A percentile compares a stretch with the other conserved stretches of the same genome.
Conservation (phyloP, 345 rosid species). For the Lumnitzera littorea region DNA sequence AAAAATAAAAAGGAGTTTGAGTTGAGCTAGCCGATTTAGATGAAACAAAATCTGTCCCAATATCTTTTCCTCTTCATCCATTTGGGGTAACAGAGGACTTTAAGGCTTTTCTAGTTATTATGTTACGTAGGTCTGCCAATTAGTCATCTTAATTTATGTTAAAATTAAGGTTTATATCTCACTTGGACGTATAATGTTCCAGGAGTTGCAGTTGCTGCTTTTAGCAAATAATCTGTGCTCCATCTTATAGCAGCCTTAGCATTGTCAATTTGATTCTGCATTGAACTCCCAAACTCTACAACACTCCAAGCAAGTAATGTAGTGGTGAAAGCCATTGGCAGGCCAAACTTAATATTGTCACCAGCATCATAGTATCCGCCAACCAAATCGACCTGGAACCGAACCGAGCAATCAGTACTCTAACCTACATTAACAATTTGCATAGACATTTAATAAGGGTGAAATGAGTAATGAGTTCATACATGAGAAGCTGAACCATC, state of each 20-base stretch:
- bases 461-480: background rate
- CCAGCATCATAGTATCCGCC: slow-evolving; percentile 89
- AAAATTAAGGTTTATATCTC: slow-evolving; percentile 6
- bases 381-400: slow-evolving; percentile 49
- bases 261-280: slow-evolving; percentile 36
- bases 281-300: slow-evolving; percentile 56
- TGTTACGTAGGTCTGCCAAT: background rate
- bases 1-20: background rate
- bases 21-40: background rate
- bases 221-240: slow-evolving; percentile 61
- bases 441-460: background rate
- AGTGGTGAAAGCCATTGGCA: slow-evolving; percentile 75
- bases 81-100: too few relatives aligned
- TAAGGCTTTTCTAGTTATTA: background rate
- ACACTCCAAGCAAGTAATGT: slow-evolving; percentile 73
- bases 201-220: slow-evolving; percentile 54
- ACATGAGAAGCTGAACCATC: slow-evolving; percentile 58
- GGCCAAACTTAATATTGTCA: slow-evolving; percentile 70
- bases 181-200: slow-evolving; percentile 58
- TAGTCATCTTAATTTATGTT: background rate
- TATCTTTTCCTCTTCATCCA: background rate
- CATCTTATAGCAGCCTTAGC: slow-evolving; percentile 62
- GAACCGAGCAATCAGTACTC: background rate
- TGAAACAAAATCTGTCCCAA: too few relatives aligned
- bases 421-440: background rate